A percentile compares a stretch with the other conserved stretches of the same genome.
Evolutionary conservation across 257 asterid species (phyloP).

Genomic region (Cruciata laevipes): DNA sequence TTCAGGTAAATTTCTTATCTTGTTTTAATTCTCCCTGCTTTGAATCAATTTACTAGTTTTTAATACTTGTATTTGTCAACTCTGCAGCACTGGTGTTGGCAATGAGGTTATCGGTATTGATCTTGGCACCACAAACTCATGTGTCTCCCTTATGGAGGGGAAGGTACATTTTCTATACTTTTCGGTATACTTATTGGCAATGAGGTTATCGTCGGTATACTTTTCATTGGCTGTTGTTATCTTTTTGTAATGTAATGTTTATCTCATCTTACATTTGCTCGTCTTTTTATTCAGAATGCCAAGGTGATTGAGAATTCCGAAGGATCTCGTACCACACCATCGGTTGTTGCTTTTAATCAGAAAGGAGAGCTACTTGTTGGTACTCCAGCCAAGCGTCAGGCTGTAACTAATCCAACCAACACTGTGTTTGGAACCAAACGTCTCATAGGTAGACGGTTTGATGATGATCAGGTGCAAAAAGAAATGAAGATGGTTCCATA

Average conservation of each 20-base stretch:
- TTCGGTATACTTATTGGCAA: too few species aligned
- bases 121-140: slow-evolving; percentile 35
- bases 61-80: background rate
- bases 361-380: slow-evolving; percentile 39
- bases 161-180: slow-evolving; percentile 20
- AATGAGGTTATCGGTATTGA: slow-evolving; percentile 35
- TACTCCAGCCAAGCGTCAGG: slow-evolving; percentile 43
- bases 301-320: slow-evolving; percentile 34
- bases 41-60: background rate
- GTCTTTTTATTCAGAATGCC: slow-evolving; percentile 16
- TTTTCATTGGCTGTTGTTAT: background rate
- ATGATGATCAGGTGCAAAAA: slow-evolving; percentile 41
- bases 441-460: slow-evolving; percentile 43
- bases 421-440: slow-evolving; percentile 47
- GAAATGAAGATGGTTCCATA: slow-evolving; percentile 55
- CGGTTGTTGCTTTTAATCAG: slow-evolving; percentile 31
- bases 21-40: background rate
- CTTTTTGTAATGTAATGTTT: background rate
- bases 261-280: background rate
- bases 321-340: slow-evolving; percentile 38
- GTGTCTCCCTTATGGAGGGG: slow-evolving; percentile 36
- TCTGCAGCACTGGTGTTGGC: slow-evolving; percentile 27
- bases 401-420: slow-evolving; percentile 47
- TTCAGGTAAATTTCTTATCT: slow-evolving; percentile 21
- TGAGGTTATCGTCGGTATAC: too few species aligned